Base-by-base conservation (phyloP, 139 green algal species). In the Volvox reticuliferus region DNA sequence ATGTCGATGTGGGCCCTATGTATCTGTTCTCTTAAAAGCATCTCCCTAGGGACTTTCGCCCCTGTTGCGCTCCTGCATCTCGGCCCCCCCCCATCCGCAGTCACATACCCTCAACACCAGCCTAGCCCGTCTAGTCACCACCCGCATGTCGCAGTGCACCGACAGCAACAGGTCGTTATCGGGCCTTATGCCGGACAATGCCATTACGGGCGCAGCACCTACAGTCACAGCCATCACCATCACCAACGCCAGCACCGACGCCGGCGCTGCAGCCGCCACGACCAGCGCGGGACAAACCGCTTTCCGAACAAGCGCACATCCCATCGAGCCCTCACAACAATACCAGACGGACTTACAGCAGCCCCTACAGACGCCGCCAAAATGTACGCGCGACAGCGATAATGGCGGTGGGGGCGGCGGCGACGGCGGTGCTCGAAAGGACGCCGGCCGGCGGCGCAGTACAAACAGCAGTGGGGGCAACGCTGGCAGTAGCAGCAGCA, bases 101-200 rank as follows among this genome's bases (percentile, higher is more conserved):
- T 30, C 21, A 5, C 65, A 73, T 30, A 73, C 9, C 19, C 86
- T 90, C 12, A 84, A 90, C 86, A 26, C 21, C 73, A 67, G 35
- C 55, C 76, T 90, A 24, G 86, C 75, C 55, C 62, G 16, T 0
- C 71, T 90, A 28, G 33, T 83, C 19, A 33, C 65, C 44, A 61
- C 36, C 44, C 86, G 86, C 44, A 55, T 90, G n/a, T 90, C 86
- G 0, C 86, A 90, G 71, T 75, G 26, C 30, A 81, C 18, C 2
- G 32, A 61, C 16, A 24, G 32, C 75, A 81, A 55, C 30, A 1
- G 14, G 32, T 55, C 30, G 71, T 20, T 79, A 35, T 30, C 20
- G 71, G 71, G 22, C 71, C 71, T 32, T 32, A 32, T n/a, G 20
- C 21, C 28, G 1, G 71, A 30, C 24, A 35, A 79, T 79, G 71